Base-by-base conservation (phyloP, 768 basidiomycete species). In the Agaricus blazei region DNA sequence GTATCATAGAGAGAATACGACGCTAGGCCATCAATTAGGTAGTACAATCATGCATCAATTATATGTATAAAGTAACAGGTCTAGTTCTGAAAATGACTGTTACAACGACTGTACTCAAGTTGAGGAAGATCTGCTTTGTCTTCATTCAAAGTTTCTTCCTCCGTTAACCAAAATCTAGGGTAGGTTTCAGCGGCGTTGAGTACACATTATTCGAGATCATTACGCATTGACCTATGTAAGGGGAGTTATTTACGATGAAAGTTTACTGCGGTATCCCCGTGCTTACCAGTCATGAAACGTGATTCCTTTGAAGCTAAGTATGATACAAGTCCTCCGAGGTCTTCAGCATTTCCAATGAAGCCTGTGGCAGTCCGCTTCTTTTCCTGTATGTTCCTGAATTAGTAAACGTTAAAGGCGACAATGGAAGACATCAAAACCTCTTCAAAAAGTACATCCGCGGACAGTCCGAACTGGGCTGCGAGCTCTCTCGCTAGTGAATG, bases 281-380 rank as follows among this genome's bases (percentile, higher is more conserved):
- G 24, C 52, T 19, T 51, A 60, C 64, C 64, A 14, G 64, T 65
- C 27, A 62, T 63, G 45, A 59, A 63, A 47, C 52, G 54, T 2
- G 62, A 56, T 36, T 60, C 60, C 15, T 58, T 54, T 3, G 63
- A 64, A 3, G 54, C 65, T 4, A 66, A 50, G 43, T 59, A 66
- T 27, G 65, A 63, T 4, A 66, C 64, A 1, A 64, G 26, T 15
- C 50, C 56, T 0, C 60, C 62, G 12, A 64, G 42, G 12, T 63
- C 62, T 12, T 57, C 48, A 15, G 56, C 51, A 4, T 42, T 47
- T 9, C 56, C 59, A 9, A 52, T 44, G 19, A 38, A 41, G 12
- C 51, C 57, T 1, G 37, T 42, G 2, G 51, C 57, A 28, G 44
- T 47, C 27, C 52, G 37, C 14, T 52, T 58, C 6, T 23, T 44